Percentiles rank a stretch among this genome's conserved stretches.
phyloP scores from a whole-genome alignment of 345 rosid species.

The Pistacia atlantica region DNA sequence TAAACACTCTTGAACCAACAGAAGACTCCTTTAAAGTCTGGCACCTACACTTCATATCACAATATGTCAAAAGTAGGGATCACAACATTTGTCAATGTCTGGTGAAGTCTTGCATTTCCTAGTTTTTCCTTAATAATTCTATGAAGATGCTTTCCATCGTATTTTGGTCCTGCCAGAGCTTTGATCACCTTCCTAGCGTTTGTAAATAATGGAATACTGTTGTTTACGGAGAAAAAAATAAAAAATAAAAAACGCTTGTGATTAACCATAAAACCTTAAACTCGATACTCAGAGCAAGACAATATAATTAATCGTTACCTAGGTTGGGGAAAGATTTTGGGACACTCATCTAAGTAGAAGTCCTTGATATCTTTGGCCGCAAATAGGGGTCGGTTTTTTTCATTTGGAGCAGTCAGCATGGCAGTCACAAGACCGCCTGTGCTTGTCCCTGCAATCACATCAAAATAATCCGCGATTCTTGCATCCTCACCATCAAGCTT shows the following conservation, averaged over 20 bases:
- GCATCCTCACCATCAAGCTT: conserved; percentile 51
- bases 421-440: conserved; percentile 63
- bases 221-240: neutral
- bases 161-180: conserved; percentile 50
- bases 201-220: conserved; percentile 28
- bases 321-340: conserved; percentile 46
- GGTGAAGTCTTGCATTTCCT: conserved; percentile 34
- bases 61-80: conserved; percentile 57
- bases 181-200: conserved; percentile 30
- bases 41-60: too few relatives aligned
- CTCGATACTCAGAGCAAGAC: neutral
- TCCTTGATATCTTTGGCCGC: conserved; percentile 53
- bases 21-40: too few relatives aligned
- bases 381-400: conserved; percentile 48
- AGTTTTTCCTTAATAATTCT: conserved; percentile 34
- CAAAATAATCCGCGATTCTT: conserved; percentile 61
- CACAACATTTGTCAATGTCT: conserved; percentile 46
- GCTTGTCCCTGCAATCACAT: conserved; percentile 55
- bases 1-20: too few relatives aligned
- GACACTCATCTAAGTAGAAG: conserved; percentile 42
- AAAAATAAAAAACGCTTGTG: neutral
- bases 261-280: neutral
- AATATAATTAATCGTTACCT: conserved; percentile 13
- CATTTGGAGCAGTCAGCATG: conserved; percentile 54
- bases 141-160: conserved; percentile 48